Conservation (phyloP, 2,329 filamentous ascomycete species). For the Ophiostoma ulmi region DNA sequence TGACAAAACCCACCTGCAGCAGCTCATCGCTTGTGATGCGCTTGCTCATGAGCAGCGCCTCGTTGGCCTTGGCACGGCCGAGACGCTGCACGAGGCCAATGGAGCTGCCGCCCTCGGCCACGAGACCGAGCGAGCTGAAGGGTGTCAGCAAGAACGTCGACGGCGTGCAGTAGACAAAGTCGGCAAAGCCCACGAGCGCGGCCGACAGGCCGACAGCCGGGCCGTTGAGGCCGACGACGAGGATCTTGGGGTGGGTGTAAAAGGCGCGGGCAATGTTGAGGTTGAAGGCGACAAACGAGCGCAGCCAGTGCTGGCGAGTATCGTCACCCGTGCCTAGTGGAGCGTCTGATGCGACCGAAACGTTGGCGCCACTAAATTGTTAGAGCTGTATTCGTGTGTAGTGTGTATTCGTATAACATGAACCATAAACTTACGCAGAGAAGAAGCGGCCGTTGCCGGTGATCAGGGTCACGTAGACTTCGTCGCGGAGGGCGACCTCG, state of each 20-base stretch:
- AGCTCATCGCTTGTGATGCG: conserved; percentile 69
- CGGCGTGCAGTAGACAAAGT: conserved; percentile 86
- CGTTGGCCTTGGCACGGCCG: conserved; percentile 77
- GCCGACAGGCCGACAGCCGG: conserved; percentile 85
- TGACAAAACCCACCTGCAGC: conserved; percentile 73
- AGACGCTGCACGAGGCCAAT: conserved; percentile 73
- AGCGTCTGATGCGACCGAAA: conserved; percentile 50
- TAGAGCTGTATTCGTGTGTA: not conserved
- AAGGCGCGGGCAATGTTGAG: conserved; percentile 85
- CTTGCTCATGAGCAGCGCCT: conserved; percentile 88
- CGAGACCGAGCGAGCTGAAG: conserved; percentile 83
- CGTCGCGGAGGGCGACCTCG: conserved; percentile 71
- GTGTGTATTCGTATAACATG: not conserved
- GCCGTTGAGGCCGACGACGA: conserved; percentile 85
- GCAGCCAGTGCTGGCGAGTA: conserved; percentile 54
- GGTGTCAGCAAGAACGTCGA: conserved; percentile 83
- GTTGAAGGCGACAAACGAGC: conserved; percentile 75
- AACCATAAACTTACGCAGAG: conserved; percentile 63
- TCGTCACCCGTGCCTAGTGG: conserved; percentile 34
- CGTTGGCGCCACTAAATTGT: conserved; percentile 66
- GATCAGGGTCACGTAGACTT: conserved; percentile 78
- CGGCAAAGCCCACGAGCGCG: conserved; percentile 73
- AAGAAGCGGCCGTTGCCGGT: conserved; percentile 80
- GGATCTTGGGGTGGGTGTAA: conserved; percentile 89
- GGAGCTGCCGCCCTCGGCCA: conserved; percentile 80